Evolutionary conservation across 2,329 filamentous ascomycete species (phyloP).

Genomic region (Annulohypoxylon truncatum): DNA sequence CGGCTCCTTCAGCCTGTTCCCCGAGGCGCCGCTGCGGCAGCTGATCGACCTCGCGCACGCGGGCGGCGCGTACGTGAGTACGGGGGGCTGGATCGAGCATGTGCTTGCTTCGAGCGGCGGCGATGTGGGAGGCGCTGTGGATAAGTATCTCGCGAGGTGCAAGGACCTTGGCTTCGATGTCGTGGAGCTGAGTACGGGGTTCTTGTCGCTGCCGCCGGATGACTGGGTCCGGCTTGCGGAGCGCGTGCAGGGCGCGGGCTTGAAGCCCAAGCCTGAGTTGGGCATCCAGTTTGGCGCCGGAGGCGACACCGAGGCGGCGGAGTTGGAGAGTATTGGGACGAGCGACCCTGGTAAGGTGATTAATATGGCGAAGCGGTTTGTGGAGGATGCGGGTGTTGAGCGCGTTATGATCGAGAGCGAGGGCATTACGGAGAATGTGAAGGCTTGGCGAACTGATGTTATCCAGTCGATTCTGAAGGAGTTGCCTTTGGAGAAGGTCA

Average conservation of each 20-base stretch:
- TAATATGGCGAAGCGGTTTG: slow-evolving; percentile 61
- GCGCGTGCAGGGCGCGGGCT: slow-evolving; percentile 57
- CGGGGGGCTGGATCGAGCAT: slow-evolving; percentile 66
- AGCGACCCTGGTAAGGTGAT: slow-evolving; percentile 62
- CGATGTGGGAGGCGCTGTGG: slow-evolving; percentile 57
- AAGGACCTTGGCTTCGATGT: slow-evolving; percentile 66
- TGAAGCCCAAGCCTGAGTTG: slow-evolving; percentile 65
- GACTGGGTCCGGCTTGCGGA: slow-evolving; percentile 65
- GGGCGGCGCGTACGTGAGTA: slow-evolving; percentile 64
- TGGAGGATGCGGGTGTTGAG: slow-evolving; percentile 62
- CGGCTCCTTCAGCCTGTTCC: slow-evolving; percentile 63
- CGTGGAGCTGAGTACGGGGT: slow-evolving; percentile 64
- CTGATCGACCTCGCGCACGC: slow-evolving; percentile 62
- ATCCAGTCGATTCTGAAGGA: slow-evolving; percentile 64
- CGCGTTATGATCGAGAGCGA: slow-evolving; percentile 70
- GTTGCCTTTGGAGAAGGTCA: slow-evolving; percentile 62
- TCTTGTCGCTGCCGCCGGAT: slow-evolving; percentile 64
- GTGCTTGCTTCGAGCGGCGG: slow-evolving; percentile 55
- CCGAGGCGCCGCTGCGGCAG: slow-evolving; percentile 58
- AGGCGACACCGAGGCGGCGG: slow-evolving; percentile 61
- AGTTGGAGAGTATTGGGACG: slow-evolving; percentile 60
- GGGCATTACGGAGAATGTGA: slow-evolving; percentile 68
- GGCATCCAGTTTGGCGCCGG: slow-evolving; percentile 69
- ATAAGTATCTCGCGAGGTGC: slow-evolving; percentile 63
- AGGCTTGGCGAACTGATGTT: slow-evolving; percentile 65